Evolutionary conservation across 108 stramenopile genomes (phyloP).

Genomic region (Cylindrotheca closterium): DNA sequence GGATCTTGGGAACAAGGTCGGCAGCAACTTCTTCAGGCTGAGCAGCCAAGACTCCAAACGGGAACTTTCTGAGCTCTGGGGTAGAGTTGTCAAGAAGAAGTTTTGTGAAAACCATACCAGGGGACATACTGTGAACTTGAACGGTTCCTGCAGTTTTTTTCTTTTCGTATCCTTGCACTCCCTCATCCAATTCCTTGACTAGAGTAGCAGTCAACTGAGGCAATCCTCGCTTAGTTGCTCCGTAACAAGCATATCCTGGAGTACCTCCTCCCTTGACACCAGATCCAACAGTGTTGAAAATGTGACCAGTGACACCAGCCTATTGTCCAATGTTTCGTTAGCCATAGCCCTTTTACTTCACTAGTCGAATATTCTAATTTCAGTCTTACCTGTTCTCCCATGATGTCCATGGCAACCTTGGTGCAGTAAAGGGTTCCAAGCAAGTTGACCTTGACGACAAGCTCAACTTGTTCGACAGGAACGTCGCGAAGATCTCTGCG

Average conservation of each 20-base stretch:
- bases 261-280: conserved; percentile 93
- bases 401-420: conserved; percentile 87
- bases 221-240: conserved; percentile 90
- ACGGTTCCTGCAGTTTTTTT: conserved; percentile 69
- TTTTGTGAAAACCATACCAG: conserved; percentile 93
- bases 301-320: conserved; percentile 76
- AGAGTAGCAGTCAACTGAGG: conserved; percentile 86
- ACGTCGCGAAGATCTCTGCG: conserved; percentile 79
- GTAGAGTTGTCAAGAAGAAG: conserved; percentile 89
- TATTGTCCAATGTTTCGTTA: too few species aligned
- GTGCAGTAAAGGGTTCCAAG: conserved; percentile 82
- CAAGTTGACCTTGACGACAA: conserved; percentile 85
- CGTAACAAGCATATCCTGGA: conserved; percentile 91
- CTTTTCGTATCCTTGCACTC: conserved; percentile 88
- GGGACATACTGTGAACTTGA: conserved; percentile 84
- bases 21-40: conserved; percentile 91
- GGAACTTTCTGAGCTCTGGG: conserved; percentile 90
- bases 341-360: too few species aligned
- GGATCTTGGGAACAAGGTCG: conserved; percentile 90
- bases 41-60: conserved; percentile 89
- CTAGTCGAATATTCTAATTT: too few species aligned
- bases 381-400: conserved; percentile 69
- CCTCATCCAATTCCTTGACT: conserved; percentile 84
- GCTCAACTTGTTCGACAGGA: conserved; percentile 68
- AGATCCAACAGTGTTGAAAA: conserved; percentile 91